Evolutionary conservation across 176 grass and related monocot species (phyloP).

Genomic region (Aegilops umbellulata): DNA sequence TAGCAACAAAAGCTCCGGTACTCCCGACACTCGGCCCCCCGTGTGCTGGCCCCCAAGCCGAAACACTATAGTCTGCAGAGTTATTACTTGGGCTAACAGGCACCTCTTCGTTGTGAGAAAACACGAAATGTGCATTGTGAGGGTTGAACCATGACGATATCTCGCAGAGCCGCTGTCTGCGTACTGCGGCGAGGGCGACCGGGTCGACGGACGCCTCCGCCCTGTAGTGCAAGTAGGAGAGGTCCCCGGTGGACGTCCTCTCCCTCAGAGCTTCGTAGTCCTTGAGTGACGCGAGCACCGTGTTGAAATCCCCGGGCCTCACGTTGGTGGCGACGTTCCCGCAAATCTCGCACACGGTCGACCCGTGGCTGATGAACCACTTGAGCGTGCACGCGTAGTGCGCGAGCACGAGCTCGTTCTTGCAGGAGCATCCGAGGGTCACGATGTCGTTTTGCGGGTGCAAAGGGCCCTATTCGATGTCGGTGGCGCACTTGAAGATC

Average conservation of each 20-base stretch:
- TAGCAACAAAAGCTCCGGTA: constrained; percentile 67
- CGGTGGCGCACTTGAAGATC: constrained; percentile 69
- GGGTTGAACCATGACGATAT: constrained; percentile 96
- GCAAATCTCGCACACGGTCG: constrained; percentile 85
- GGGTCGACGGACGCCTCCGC: constrained; percentile 53
- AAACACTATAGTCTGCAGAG: constrained; percentile 21
- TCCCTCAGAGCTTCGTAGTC: constrained; percentile 70
- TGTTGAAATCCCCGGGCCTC: constrained; percentile 65
- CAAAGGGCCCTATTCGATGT: constrained; percentile 62
- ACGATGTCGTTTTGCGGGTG: constrained; percentile 53
- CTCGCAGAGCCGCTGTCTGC: constrained; percentile 76
- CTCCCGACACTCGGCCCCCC: constrained; percentile 55
- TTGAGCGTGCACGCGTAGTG: constrained; percentile 92
- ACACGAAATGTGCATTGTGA: constrained; percentile 40
- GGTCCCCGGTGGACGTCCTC: constrained; percentile 65
- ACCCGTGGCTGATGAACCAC: constrained; percentile 94
- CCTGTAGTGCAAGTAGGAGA: constrained; percentile 37
- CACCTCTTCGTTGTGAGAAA: constrained; percentile 50
- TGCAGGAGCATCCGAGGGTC: constrained; percentile 86
- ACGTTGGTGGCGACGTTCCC: constrained; percentile 56
- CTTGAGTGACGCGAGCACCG: constrained; percentile 76
- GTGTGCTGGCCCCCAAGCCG: not conserved
- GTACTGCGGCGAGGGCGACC: constrained; percentile 71
- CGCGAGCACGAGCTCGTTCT: constrained; percentile 76
- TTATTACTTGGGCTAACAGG: constrained; percentile 46